These are phyloP conservation scores for Pythium dissotocum DNA, from an alignment of 352 stramenopile species.

Conservation along the genomic window DNA sequence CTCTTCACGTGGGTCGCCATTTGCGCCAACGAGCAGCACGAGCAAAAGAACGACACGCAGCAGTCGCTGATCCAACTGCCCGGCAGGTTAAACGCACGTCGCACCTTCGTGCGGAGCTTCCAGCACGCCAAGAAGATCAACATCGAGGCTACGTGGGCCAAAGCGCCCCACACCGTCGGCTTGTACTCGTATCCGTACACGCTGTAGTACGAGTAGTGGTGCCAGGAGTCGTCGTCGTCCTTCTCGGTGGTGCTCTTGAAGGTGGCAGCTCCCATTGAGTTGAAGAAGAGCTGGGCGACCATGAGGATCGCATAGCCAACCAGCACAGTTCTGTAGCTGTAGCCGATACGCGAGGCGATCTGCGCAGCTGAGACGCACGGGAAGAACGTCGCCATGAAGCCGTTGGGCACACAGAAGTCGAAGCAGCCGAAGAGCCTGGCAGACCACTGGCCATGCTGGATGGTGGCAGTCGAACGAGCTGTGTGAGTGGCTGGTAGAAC, in stretches of 20 bases:
- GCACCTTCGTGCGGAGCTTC: not conserved
- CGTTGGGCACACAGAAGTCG: conserved; percentile 23
- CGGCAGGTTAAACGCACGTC: not conserved
- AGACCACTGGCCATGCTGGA: conserved; percentile 16
- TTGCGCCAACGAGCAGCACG: not conserved
- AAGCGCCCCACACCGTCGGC: not conserved
- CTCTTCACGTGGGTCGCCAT: conserved; percentile 16
- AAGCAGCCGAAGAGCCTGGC: conserved; percentile 23
- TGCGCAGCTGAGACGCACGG: conserved; percentile 26
- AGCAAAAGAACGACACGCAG: not conserved
- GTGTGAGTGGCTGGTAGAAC: not conserved
- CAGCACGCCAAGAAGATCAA: not conserved
- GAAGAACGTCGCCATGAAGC: conserved; percentile 26
- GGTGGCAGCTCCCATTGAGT: not conserved
- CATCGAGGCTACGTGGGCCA: not conserved
- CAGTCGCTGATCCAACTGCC: not conserved
- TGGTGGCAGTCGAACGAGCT: not conserved
- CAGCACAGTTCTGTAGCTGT: not conserved
- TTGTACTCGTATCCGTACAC: not conserved
- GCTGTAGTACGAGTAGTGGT: not conserved
- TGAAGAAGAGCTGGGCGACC: not conserved
- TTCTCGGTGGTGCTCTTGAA: not conserved
- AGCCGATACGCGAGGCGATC: conserved; percentile 20
- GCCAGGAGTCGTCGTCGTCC: not conserved
- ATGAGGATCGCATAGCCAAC: not conserved